Evolutionary conservation across 257 asterid genomes (phyloP).

Genomic region (Fraxinus americana): DNA sequence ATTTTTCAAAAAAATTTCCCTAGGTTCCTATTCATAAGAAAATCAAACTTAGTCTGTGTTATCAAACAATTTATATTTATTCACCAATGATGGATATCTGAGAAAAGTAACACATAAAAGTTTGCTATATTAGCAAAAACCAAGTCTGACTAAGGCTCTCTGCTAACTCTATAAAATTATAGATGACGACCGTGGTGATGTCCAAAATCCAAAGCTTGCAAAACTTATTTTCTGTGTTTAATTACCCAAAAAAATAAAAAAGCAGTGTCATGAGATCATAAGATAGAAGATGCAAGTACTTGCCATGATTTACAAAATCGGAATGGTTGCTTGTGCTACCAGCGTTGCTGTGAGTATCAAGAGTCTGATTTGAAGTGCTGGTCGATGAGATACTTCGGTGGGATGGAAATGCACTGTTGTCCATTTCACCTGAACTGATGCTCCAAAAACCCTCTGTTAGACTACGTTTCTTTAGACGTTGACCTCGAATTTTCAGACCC

Average conservation of each 20-base stretch:
- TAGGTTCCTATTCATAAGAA: no score
- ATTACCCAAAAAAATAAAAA: no score
- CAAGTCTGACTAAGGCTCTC: no score
- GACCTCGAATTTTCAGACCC: conserved; percentile 68
- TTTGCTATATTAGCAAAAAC: background rate
- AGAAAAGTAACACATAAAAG: background rate
- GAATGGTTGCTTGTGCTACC: conserved; percentile 63
- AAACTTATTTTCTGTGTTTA: no score
- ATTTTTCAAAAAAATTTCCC: no score
- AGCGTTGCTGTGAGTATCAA: conserved; percentile 54
- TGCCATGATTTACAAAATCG: conserved; percentile 86
- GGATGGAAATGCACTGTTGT: conserved; percentile 75
- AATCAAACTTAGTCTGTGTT: no score
- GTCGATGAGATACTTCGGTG: conserved; percentile 81
- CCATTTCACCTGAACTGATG: conserved; percentile 81
- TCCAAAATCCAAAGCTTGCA: background rate
- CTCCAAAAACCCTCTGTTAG: conserved; percentile 79
- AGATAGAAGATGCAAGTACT: conserved; percentile 28
- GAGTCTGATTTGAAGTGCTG: conserved; percentile 71
- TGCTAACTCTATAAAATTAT: no score
- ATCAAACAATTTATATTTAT: no score
- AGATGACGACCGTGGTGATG: background rate
- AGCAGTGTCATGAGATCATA: background rate
- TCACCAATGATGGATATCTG: background rate
- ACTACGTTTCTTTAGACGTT: conserved; percentile 55